These are phyloP conservation scores for Metschnikowia drakensbergensis DNA, from an alignment of 805 yeast genomes.

Conservation along the genomic window DNA sequence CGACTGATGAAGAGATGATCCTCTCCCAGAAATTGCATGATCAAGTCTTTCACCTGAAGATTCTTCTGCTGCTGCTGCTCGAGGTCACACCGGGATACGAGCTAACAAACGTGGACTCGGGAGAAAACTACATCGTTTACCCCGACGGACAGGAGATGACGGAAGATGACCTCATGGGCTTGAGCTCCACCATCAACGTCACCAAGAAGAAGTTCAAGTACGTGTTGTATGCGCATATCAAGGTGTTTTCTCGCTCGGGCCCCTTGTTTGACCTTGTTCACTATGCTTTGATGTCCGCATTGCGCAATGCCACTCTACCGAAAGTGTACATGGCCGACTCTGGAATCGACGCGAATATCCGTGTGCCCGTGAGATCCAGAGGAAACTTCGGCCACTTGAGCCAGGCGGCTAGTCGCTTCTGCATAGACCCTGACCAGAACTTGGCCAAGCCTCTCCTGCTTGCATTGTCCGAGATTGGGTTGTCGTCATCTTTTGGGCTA, in stretches of 20 bases:
- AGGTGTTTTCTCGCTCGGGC: slow-evolving; percentile 77
- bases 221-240: slow-evolving; percentile 67
- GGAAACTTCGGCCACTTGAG: slow-evolving; percentile 51
- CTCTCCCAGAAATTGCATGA: slow-evolving; percentile 64
- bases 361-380: slow-evolving; percentile 50
- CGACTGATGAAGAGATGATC: slow-evolving; percentile 81
- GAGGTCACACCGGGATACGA: slow-evolving; percentile 17
- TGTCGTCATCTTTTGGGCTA: slow-evolving; percentile 59
- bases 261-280: slow-evolving; percentile 77
- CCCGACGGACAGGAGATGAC: slow-evolving; percentile 52
- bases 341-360: slow-evolving; percentile 52
- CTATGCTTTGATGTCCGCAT: slow-evolving; percentile 61
- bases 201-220: slow-evolving; percentile 25
- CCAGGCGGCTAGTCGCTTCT: slow-evolving; percentile 28
- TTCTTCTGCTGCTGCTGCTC: slow-evolving; percentile 35
- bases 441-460: slow-evolving; percentile 36
- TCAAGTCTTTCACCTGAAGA: slow-evolving; percentile 51
- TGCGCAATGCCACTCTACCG: slow-evolving; percentile 61
- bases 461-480: slow-evolving; percentile 36
- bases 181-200: slow-evolving; percentile 19
- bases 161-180: slow-evolving; percentile 21
- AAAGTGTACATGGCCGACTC: slow-evolving; percentile 52
- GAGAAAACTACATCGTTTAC: slow-evolving; percentile 31
- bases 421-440: slow-evolving; percentile 48
- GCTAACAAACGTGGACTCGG: slow-evolving; percentile 16